Conservation (phyloP, 192 early-diverging fungal genomes). For the Gamsiella multidivaricata region DNA sequence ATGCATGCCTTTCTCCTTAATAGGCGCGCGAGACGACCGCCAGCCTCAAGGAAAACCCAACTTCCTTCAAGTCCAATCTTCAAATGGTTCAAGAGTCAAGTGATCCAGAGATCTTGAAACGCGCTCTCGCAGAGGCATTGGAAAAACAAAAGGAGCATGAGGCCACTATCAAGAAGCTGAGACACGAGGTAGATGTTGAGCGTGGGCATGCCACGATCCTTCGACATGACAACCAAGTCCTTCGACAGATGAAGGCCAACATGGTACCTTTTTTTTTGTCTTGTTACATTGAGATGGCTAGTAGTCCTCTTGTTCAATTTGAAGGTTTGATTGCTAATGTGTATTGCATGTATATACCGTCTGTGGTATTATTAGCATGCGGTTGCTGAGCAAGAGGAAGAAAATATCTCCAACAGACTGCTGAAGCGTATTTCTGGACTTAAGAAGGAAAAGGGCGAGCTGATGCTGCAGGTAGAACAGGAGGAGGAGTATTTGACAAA, state of each 20-base stretch:
- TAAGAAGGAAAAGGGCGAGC: slow-evolving; percentile 83
- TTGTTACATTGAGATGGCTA: too few relatives aligned
- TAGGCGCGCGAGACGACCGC: slow-evolving; percentile 49
- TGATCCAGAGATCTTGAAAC: slow-evolving; percentile 31
- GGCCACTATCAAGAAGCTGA: slow-evolving; percentile 63
- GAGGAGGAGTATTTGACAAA: slow-evolving; percentile 88
- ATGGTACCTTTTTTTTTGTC: slow-evolving; percentile 59
- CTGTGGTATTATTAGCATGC: slow-evolving; percentile 52
- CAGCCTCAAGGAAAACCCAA: slow-evolving; percentile 20
- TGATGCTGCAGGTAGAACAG: slow-evolving; percentile 80
- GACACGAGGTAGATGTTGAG: slow-evolving; percentile 76
- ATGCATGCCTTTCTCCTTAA: not conserved
- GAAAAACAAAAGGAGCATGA: slow-evolving; percentile 57
- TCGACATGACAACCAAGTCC: slow-evolving; percentile 67
- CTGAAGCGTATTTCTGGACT: slow-evolving; percentile 77
- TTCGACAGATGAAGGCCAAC: slow-evolving; percentile 66
- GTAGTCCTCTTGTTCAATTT: too few relatives aligned
- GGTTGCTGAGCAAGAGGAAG: slow-evolving; percentile 73
- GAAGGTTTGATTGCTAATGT: too few relatives aligned
- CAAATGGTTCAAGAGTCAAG: slow-evolving; percentile 13
- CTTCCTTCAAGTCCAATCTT: slow-evolving; percentile 5
- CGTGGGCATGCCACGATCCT: slow-evolving; percentile 71
- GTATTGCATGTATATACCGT: not conserved
- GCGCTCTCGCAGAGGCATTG: slow-evolving; percentile 29
- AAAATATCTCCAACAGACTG: slow-evolving; percentile 82